Evolutionary conservation across 2,329 filamentous ascomycete genomes (phyloP).

Genomic region (Alternaria arborescens): DNA sequence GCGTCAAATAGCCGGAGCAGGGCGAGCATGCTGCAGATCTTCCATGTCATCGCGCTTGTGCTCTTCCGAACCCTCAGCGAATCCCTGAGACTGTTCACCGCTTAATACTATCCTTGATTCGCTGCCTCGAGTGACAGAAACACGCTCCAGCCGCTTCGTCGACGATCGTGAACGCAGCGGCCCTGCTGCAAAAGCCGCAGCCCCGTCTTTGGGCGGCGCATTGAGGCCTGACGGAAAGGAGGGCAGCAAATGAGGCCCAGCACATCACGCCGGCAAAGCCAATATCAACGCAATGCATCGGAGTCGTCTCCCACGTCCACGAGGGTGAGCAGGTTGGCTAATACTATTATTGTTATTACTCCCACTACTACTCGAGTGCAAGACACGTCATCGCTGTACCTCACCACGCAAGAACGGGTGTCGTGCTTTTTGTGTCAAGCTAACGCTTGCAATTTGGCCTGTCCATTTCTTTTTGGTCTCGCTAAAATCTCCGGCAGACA

Average conservation of each 20-base stretch:
- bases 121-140: constrained; percentile 38
- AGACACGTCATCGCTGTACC: constrained; percentile 44
- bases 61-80: constrained; percentile 39
- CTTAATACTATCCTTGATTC: constrained; percentile 43
- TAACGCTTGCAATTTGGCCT: constrained; percentile 35
- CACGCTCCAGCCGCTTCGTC: constrained; percentile 19
- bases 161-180: constrained; percentile 36
- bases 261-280: constrained; percentile 24
- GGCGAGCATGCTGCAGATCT: constrained; percentile 52
- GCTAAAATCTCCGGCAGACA: constrained; percentile 41
- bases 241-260: constrained; percentile 40
- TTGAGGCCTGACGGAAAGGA: constrained; percentile 40
- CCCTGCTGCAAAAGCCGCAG: constrained; percentile 38
- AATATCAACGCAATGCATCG: constrained; percentile 24
- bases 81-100: constrained; percentile 53
- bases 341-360: constrained; percentile 17
- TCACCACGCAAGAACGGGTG: constrained; percentile 22
- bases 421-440: constrained; percentile 44
- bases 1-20: constrained; percentile 48
- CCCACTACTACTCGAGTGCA: neutral
- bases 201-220: constrained; percentile 35
- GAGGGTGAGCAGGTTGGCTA: constrained; percentile 7
- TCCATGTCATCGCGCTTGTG: constrained; percentile 52
- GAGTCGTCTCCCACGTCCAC: neutral
- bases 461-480: constrained; percentile 38